Evolutionary conservation across 768 basidiomycete species (phyloP).

Genomic region (Pilatotrama ljubarskyi): DNA sequence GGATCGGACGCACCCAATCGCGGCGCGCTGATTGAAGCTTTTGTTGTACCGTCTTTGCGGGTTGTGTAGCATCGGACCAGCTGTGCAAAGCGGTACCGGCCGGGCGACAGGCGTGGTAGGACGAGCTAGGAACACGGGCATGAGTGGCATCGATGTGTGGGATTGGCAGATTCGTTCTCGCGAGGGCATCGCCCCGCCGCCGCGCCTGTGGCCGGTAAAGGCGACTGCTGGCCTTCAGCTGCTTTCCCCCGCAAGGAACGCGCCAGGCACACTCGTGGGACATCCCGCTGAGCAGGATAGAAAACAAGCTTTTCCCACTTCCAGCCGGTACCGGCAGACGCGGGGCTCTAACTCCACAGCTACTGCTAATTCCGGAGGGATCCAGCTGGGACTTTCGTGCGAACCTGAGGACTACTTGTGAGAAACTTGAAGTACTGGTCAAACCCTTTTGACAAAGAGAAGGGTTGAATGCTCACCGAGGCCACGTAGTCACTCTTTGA

Average conservation of each 20-base stretch:
- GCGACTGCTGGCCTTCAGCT: neutral
- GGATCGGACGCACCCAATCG: neutral
- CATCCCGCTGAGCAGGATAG: neutral
- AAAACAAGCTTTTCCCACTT: neutral
- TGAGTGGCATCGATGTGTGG: neutral
- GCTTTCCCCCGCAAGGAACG: neutral
- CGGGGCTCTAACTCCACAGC: neutral
- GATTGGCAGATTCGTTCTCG: slow-evolving; percentile 6
- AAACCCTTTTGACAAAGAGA: too few relatives aligned
- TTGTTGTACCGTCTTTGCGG: slow-evolving; percentile 14
- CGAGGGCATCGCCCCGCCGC: neutral
- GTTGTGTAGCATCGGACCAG: neutral
- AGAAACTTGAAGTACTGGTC: too few relatives aligned
- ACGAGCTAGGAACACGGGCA: neutral
- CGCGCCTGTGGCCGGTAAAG: neutral
- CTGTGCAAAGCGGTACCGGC: neutral
- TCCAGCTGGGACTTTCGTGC: neutral
- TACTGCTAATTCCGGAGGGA: neutral
- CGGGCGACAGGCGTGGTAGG: slow-evolving; percentile 7
- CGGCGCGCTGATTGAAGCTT: slow-evolving; percentile 1
- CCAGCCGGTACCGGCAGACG: neutral
- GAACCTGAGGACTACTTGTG: neutral
- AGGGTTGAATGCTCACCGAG: too few relatives aligned
- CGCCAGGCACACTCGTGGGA: neutral
- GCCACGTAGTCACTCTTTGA: too few relatives aligned